These are phyloP conservation scores for Neonothopanus nambi DNA, from an alignment of 1,284 basidiomycete species.

Conservation along the genomic window DNA sequence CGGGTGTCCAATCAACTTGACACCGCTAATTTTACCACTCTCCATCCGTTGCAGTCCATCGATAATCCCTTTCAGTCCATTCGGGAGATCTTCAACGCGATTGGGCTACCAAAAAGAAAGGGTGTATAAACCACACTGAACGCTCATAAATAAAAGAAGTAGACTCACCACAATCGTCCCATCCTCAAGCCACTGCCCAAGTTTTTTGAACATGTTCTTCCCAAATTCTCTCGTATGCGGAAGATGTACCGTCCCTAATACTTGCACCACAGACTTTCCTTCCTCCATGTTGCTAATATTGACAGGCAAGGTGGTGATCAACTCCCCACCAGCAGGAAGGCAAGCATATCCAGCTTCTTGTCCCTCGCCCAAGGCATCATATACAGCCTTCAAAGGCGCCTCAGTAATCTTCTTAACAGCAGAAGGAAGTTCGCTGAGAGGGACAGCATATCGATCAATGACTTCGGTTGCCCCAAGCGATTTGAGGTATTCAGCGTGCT, in stretches of 20 bases:
- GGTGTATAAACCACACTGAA: not conserved
- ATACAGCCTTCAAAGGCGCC: not conserved
- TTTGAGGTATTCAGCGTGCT: slow-evolving; percentile 34
- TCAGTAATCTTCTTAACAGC: not conserved
- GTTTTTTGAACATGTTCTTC: not conserved
- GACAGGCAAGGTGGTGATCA: not conserved
- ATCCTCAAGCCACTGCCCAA: slow-evolving; percentile 4
- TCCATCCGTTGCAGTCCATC: slow-evolving; percentile 9
- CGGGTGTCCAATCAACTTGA: slow-evolving; percentile 9
- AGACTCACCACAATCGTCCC: slow-evolving; percentile 3
- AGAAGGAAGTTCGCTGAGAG: slow-evolving; percentile 8
- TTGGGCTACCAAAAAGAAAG: not conserved
- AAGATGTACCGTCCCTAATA: slow-evolving; percentile 4
- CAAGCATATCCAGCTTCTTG: not conserved
- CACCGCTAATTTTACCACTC: slow-evolving; percentile 7
- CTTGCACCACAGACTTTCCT: slow-evolving; percentile 4
- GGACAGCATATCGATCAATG: slow-evolving; percentile 28
- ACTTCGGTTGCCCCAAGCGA: slow-evolving; percentile 42
- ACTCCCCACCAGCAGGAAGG: slow-evolving; percentile 1
- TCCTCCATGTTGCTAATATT: not conserved
- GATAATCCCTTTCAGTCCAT: slow-evolving; percentile 1
- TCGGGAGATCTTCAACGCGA: slow-evolving; percentile 6
- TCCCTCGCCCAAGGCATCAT: slow-evolving; percentile 7
- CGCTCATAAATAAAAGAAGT: not conserved
- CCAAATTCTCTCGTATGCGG: slow-evolving; percentile 7